phyloP scores from a whole-genome alignment of 192 early-diverging fungal species.

The Coemansia sp. region DNA sequence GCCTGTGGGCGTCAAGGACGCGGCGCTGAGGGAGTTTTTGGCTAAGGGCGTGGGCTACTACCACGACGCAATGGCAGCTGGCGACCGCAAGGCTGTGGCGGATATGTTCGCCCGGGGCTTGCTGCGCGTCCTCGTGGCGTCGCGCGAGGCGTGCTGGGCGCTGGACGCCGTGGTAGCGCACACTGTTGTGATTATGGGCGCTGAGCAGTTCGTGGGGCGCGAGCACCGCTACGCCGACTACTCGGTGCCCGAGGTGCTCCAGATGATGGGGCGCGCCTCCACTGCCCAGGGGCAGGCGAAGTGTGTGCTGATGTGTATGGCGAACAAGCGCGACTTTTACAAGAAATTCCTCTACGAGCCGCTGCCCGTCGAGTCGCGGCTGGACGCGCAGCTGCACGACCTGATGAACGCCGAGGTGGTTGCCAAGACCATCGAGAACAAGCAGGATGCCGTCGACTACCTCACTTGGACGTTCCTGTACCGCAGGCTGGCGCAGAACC shows the following conservation, averaged over 20 bases:
- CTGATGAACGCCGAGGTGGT: conserved; percentile 98
- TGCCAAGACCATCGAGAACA: conserved; percentile 92
- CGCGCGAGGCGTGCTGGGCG: conserved; percentile 91
- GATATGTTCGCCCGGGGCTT: conserved; percentile 73
- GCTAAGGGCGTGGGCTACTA: conserved; percentile 83
- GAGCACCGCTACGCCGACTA: conserved; percentile 98
- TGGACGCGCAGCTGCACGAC: conserved; percentile 94
- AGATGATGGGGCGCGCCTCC: conserved; percentile 98
- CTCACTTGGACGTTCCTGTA: conserved; percentile 99
- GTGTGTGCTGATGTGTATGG: conserved; percentile 93
- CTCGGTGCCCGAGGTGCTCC: conserved; percentile 90
- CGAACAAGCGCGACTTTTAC: conserved; percentile 95
- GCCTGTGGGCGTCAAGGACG: conserved; percentile 70
- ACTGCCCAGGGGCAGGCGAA: conserved; percentile 62
- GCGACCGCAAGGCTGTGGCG: conserved; percentile 73
- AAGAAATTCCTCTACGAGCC: conserved; percentile 98
- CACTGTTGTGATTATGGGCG: conserved; percentile 92
- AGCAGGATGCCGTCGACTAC: conserved; percentile 99
- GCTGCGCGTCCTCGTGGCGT: conserved; percentile 88
- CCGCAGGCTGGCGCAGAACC: conserved; percentile 93
- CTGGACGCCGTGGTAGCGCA: conserved; percentile 73
- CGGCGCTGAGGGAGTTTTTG: conserved; percentile 68
- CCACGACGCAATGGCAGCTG: conserved; percentile 84
- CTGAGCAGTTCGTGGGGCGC: conserved; percentile 91
- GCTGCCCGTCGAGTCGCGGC: conserved; percentile 90